Conservation (phyloP, 495 filamentous ascomycete species). For the Xylaria castorea region DNA sequence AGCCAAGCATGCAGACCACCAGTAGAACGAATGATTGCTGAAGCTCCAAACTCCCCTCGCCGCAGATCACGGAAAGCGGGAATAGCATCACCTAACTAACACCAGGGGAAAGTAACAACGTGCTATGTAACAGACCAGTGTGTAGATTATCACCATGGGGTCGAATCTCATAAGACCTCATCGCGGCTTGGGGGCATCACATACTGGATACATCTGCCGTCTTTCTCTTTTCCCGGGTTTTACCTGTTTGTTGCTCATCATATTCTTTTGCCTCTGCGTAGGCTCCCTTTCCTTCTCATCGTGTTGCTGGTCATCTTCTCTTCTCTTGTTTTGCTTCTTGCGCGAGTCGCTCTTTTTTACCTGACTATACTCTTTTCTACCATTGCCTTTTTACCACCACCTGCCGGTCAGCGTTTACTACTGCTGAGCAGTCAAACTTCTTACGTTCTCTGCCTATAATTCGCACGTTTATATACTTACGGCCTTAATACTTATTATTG, state of each 20-base stretch:
- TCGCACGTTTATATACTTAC: not conserved
- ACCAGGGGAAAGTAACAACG: constrained; percentile 9
- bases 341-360: constrained; percentile 29
- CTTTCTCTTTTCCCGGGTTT: constrained; percentile 20
- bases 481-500: constrained; percentile 24
- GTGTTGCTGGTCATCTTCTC: constrained; percentile 28
- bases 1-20: constrained; percentile 12
- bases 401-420: constrained; percentile 38
- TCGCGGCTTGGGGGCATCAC: constrained; percentile 8
- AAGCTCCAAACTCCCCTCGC: constrained; percentile 19
- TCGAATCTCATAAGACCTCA: constrained; percentile 10
- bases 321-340: constrained; percentile 25
- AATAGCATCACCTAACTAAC: constrained; percentile 8
- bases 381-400: not conserved
- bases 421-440: constrained; percentile 38
- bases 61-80: constrained; percentile 23
- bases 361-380: not conserved
- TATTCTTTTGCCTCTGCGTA: constrained; percentile 12
- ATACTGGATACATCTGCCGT: constrained; percentile 1
- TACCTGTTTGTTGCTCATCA: constrained; percentile 28
- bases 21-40: constrained; percentile 8
- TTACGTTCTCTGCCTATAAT: constrained; percentile 29
- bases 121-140: not conserved
- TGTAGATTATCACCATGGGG: not conserved
- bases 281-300: constrained; percentile 27